Percentiles rank a stretch among this genome's conserved stretches.
Conservation (phyloP, 768 basidiomycete species). For the Hygrophorus russula region DNA sequence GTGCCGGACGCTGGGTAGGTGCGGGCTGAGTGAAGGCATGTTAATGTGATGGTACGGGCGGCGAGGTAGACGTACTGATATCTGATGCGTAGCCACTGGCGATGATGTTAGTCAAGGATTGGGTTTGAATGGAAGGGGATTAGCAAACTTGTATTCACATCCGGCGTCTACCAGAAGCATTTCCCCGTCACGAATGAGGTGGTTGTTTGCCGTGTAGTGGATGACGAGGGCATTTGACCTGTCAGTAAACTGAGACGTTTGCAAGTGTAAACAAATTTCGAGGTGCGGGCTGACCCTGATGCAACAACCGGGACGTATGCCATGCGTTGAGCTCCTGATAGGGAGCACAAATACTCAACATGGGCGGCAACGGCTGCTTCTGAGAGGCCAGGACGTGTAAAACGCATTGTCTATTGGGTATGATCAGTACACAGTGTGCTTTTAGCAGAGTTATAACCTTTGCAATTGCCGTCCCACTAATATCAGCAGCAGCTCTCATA, state of each 20-base stretch:
- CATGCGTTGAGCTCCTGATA: conserved; percentile 70
- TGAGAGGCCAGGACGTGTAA: conserved; percentile 33
- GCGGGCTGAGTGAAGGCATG: conserved; percentile 39
- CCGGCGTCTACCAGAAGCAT: conserved; percentile 85
- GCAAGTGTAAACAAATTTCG: neutral
- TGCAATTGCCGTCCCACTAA: conserved; percentile 78
- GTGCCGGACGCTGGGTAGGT: conserved; percentile 80
- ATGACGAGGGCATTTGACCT: conserved; percentile 86
- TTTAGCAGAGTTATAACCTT: conserved; percentile 37
- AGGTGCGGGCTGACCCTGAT: conserved; percentile 52
- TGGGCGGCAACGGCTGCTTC: conserved; percentile 49
- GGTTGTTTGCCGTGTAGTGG: conserved; percentile 91
- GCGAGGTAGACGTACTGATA: conserved; percentile 48
- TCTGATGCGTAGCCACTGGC: conserved; percentile 86
- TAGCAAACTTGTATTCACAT: conserved; percentile 75
- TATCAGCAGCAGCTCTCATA: conserved; percentile 79
- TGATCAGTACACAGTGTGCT: neutral
- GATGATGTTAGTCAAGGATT: conserved; percentile 2
- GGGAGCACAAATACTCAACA: conserved; percentile 80
- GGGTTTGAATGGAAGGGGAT: neutral
- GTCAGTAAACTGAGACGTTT: neutral
- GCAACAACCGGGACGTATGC: conserved; percentile 99
- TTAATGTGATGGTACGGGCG: conserved; percentile 2
- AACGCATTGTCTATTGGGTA: conserved; percentile 66
- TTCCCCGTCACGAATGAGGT: conserved; percentile 57